A percentile compares a stretch with the other conserved stretches of the same genome.
Evolutionary conservation across 257 asterid genomes (phyloP).

Genomic region (Solanum commersonii): DNA sequence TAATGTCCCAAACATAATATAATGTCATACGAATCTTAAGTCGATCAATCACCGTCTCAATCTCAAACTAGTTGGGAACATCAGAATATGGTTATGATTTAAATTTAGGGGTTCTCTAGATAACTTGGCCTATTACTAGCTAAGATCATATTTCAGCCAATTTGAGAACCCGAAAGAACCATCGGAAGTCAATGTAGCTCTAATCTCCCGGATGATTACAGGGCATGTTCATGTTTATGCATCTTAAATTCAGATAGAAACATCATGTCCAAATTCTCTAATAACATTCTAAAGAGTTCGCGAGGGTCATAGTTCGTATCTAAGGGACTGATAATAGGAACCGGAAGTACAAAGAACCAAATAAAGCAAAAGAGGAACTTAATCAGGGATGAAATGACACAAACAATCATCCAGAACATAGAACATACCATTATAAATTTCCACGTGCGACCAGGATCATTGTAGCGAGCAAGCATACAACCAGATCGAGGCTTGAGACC

Average conservation of each 20-base stretch:
- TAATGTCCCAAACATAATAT: neutral
- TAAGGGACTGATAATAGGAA: neutral
- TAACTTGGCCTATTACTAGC: neutral
- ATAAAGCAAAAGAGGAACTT: neutral
- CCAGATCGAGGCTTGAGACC: slow-evolving; percentile 53
- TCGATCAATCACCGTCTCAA: neutral
- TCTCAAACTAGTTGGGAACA: neutral
- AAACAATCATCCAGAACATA: neutral
- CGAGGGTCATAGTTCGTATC: neutral
- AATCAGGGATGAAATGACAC: neutral
- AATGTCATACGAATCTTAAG: neutral
- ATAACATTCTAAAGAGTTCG: neutral
- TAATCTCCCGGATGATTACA: neutral
- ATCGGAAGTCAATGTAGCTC: neutral
- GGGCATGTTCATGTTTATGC: neutral
- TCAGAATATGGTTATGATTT: neutral
- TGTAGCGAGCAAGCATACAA: slow-evolving; percentile 80
- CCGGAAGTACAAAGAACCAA: neutral
- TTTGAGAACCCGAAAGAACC: neutral
- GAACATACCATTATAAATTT: slow-evolving; percentile 51
- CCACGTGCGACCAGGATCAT: slow-evolving; percentile 83
- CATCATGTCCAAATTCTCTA: neutral
- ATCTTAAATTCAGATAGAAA: neutral
- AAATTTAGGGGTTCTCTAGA: neutral
- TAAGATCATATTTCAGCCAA: neutral